Percentiles rank a stretch among this genome's conserved stretches.
phyloP scores from a whole-genome alignment of 345 rosid genomes.

The Trapa incisa region DNA sequence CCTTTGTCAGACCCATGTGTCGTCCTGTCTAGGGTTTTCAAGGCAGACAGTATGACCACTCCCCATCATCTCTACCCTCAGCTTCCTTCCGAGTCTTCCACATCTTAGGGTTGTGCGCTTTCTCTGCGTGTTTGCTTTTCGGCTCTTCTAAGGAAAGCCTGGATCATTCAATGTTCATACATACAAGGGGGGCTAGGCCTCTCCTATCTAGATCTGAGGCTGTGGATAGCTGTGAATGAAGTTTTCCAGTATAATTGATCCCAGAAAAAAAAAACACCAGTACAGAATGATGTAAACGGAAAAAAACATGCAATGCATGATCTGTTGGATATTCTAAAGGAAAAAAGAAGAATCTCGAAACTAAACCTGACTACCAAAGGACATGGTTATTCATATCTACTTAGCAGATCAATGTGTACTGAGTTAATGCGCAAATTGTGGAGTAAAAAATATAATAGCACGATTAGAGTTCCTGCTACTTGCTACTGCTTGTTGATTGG shows the following conservation, averaged over 20 bases:
- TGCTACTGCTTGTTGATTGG: background rate
- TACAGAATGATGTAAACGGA: too few relatives aligned
- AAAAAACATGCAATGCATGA: too few relatives aligned
- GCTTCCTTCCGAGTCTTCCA: background rate
- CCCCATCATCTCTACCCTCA: background rate
- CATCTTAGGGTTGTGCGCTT: background rate
- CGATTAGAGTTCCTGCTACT: background rate
- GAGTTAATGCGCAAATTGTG: too few relatives aligned
- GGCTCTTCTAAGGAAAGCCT: background rate
- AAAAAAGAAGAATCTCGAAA: too few relatives aligned
- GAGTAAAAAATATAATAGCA: background rate
- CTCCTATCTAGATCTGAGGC: too few relatives aligned
- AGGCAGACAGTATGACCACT: background rate
- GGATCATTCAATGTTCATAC: background rate
- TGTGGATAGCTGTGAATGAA: too few relatives aligned
- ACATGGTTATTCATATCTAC: too few relatives aligned
- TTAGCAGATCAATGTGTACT: too few relatives aligned
- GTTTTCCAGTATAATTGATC: too few relatives aligned
- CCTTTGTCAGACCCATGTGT: background rate
- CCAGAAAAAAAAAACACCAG: too few relatives aligned
- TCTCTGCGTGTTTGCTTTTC: background rate
- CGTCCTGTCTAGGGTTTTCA: slow-evolving; percentile 2
- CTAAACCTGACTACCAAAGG: too few relatives aligned
- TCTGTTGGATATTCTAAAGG: too few relatives aligned
- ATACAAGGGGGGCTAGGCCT: background rate